Conservation (phyloP, 768 basidiomycete species). For the Kondoa malvinella region DNA sequence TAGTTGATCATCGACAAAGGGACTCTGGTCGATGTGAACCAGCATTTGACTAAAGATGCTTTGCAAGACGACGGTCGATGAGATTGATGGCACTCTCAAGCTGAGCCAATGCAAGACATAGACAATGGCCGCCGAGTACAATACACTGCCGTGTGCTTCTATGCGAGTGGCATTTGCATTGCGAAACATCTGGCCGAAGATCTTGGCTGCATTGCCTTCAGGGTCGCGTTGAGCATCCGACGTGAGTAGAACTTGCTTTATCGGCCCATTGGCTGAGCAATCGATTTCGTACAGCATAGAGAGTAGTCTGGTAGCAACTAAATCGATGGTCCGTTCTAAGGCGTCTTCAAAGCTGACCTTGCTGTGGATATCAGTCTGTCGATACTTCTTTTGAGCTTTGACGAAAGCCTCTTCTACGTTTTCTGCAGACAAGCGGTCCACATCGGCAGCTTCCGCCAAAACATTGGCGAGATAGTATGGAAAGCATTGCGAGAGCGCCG, state of each 20-base stretch:
- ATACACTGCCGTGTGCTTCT: neutral
- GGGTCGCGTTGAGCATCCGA: neutral
- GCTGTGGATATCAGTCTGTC: constrained; percentile 2
- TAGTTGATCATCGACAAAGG: constrained; percentile 66
- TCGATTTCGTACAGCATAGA: constrained; percentile 12
- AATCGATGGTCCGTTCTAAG: constrained; percentile 5
- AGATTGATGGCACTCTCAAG: constrained; percentile 34
- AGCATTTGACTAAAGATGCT: constrained; percentile 52
- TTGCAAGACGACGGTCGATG: constrained; percentile 52
- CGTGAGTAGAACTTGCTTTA: neutral
- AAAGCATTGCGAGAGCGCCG: constrained; percentile 4
- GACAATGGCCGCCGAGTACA: constrained; percentile 34
- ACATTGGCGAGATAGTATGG: constrained; percentile 9
- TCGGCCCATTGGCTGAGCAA: neutral
- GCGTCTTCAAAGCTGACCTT: neutral
- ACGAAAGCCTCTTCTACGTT: neutral
- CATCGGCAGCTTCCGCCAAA: constrained; percentile 4
- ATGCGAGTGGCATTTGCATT: constrained; percentile 36
- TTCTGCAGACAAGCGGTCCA: neutral
- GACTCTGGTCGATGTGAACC: constrained; percentile 45
- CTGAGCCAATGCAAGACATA: constrained; percentile 48
- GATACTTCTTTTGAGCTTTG: neutral
- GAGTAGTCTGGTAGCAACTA: constrained; percentile 7
- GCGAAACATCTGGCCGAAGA: neutral
- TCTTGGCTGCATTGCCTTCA: neutral